These are phyloP conservation scores for Luffa aegyptiaca DNA, from an alignment of 306 rosid genomes.

Conservation along the genomic window DNA sequence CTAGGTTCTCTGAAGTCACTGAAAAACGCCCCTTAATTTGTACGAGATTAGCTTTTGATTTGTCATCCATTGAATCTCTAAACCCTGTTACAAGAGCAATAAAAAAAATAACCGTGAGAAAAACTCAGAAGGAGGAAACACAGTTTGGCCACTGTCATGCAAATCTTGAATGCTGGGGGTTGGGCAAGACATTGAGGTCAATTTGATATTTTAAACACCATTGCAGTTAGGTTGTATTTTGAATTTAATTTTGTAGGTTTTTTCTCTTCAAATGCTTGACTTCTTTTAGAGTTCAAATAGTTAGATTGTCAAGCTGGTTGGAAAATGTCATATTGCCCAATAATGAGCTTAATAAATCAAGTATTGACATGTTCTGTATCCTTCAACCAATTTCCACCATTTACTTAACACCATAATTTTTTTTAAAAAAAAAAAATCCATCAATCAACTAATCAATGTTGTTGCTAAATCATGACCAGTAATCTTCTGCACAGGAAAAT, in stretches of 20 bases:
- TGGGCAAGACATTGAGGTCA: not conserved
- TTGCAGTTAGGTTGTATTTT: not conserved
- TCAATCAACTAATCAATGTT: not conserved
- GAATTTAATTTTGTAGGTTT: not conserved
- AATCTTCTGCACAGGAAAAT: not conserved
- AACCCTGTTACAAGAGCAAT: slow-evolving; percentile 42
- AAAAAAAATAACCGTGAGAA: slow-evolving; percentile 15
- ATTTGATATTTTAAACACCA: not conserved
- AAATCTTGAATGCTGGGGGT: not conserved
- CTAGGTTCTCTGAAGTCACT: slow-evolving; percentile 92
- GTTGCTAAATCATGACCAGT: not conserved
- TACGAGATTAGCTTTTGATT: slow-evolving; percentile 84
- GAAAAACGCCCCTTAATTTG: slow-evolving; percentile 98
- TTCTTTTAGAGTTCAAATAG: not conserved
- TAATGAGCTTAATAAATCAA: not conserved
- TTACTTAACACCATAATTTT: not conserved
- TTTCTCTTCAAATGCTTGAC: no score
- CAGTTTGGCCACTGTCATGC: not conserved
- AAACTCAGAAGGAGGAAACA: slow-evolving; percentile 1
- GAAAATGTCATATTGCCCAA: no score
- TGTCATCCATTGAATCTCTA: slow-evolving; percentile 91
- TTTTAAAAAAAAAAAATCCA: no score
- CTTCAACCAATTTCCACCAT: not conserved
- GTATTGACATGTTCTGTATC: not conserved
- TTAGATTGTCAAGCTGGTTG: not conserved